Percentiles rank a stretch among this genome's conserved stretches.
Evolutionary conservation across 768 basidiomycete species (phyloP).

Genomic region (Omphalotus guepiniiformis): DNA sequence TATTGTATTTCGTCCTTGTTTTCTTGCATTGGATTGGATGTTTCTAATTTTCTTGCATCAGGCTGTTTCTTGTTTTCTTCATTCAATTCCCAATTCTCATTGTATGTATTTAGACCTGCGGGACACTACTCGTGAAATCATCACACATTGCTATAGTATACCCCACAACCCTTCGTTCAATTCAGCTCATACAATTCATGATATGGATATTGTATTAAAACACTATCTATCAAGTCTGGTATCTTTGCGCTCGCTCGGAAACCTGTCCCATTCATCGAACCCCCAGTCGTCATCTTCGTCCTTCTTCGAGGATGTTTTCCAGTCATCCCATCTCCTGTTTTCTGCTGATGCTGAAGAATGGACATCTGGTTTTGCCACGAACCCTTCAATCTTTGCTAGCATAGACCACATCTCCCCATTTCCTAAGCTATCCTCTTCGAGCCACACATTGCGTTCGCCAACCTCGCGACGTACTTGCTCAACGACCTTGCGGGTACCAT

Average conservation of each 20-base stretch:
- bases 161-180: too few relatives aligned
- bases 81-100: too few relatives aligned
- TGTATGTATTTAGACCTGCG: too few relatives aligned
- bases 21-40: not conserved
- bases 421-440: slow-evolving; percentile 43
- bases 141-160: too few relatives aligned
- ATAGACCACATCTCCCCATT: slow-evolving; percentile 49
- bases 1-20: slow-evolving; percentile 1
- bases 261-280: slow-evolving; percentile 45
- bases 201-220: slow-evolving; percentile 1
- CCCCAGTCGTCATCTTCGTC: slow-evolving; percentile 37
- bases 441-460: slow-evolving; percentile 48
- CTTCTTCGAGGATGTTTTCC: slow-evolving; percentile 39
- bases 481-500: slow-evolving; percentile 54
- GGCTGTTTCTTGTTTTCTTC: not conserved
- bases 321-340: slow-evolving; percentile 34
- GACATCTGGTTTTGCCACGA: slow-evolving; percentile 17
- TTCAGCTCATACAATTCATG: not conserved
- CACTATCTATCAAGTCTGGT: not conserved
- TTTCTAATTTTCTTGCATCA: not conserved
- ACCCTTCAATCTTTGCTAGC: slow-evolving; percentile 46
- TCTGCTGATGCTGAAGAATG: slow-evolving; percentile 9
- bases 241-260: too few relatives aligned
- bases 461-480: slow-evolving; percentile 63
- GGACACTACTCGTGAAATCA: too few relatives aligned